Evolutionary conservation across 1,284 basidiomycete genomes (phyloP).

Genomic region (Athelia psychrophila): DNA sequence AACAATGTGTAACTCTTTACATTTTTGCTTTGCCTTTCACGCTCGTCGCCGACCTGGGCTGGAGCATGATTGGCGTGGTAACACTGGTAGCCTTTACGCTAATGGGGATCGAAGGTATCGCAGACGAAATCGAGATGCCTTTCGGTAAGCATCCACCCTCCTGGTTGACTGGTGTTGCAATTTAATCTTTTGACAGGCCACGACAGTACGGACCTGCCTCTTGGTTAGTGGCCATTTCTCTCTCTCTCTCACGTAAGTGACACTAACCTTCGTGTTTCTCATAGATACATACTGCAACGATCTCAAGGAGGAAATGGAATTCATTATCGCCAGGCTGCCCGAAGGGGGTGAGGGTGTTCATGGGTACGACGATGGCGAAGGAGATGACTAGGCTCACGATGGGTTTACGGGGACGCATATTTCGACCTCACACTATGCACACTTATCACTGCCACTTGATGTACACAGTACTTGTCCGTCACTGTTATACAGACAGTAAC

Average conservation of each 20-base stretch:
- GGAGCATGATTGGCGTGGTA: conserved; percentile 81
- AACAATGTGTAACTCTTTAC: conserved; percentile 90
- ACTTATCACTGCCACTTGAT: no score
- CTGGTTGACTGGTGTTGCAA: conserved; percentile 1
- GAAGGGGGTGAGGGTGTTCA: conserved; percentile 69
- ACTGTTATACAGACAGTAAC: no score
- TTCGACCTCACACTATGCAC: no score
- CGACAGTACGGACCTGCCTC: conserved; percentile 63
- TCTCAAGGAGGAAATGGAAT: conserved; percentile 82
- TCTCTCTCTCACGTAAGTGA: not conserved
- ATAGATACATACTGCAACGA: conserved; percentile 82
- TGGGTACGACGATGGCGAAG: conserved; percentile 72
- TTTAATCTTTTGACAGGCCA: conserved; percentile 37
- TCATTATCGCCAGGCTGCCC: conserved; percentile 73
- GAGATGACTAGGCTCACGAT: conserved; percentile 57
- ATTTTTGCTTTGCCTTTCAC: conserved; percentile 85
- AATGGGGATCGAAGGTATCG: conserved; percentile 93
- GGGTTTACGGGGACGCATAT: no score
- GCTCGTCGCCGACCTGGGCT: conserved; percentile 74
- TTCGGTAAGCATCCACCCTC: conserved; percentile 55
- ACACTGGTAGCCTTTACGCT: conserved; percentile 85
- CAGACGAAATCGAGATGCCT: conserved; percentile 90
- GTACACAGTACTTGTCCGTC: no score
- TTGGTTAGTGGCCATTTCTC: no score
- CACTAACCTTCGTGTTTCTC: not conserved